Evolutionary conservation across 257 asterid species (phyloP).

Genomic region (Solanum piurae): DNA sequence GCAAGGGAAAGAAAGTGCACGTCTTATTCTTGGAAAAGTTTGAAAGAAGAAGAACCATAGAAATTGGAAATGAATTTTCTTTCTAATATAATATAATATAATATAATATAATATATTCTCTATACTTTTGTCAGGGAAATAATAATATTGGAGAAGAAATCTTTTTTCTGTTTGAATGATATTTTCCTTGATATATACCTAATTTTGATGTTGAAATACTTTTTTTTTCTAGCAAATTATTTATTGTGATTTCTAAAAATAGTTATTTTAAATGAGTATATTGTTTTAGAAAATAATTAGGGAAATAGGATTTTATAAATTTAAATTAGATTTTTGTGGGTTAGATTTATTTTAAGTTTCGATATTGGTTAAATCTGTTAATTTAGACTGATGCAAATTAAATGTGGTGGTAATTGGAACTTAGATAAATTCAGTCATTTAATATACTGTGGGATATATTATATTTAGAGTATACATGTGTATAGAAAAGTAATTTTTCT

Average conservation of each 20-base stretch:
- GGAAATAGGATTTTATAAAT: neutral
- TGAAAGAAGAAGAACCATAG: neutral
- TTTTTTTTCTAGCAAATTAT: neutral
- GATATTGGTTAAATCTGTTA: no score
- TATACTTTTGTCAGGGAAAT: neutral
- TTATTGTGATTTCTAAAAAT: neutral
- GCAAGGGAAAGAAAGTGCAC: neutral
- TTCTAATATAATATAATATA: neutral
- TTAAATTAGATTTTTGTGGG: neutral
- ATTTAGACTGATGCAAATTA: neutral
- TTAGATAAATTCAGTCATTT: neutral
- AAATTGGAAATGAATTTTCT: neutral
- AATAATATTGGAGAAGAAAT: neutral
- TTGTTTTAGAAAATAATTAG: neutral
- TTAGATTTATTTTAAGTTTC: no score
- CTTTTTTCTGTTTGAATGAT: neutral
- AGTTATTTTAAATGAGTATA: no score
- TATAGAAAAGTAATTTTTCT: no score
- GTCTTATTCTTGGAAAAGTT: neutral
- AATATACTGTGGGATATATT: neutral
- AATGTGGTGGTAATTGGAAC: no score
- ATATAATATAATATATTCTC: neutral
- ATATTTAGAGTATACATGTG: no score
- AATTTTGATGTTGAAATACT: neutral
- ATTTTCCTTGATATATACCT: neutral